A percentile compares a stretch with the other conserved stretches of the same genome.
These are phyloP conservation scores for Roridomyces roridus DNA, from an alignment of 768 basidiomycete genomes.

Conservation along the genomic window DNA sequence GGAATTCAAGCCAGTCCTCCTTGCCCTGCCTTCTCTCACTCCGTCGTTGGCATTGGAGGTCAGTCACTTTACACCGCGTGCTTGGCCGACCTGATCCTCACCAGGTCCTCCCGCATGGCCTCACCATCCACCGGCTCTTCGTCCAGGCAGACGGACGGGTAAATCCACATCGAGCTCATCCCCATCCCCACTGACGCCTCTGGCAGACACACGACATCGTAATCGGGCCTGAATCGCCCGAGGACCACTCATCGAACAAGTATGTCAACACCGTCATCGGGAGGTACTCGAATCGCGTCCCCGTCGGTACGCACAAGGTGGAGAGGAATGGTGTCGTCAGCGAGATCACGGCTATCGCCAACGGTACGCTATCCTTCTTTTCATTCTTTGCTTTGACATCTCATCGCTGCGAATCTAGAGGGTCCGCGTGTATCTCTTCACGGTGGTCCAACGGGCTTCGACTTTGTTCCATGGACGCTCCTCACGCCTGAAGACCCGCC, in stretches of 20 bases:
- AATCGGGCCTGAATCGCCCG: conserved; percentile 70
- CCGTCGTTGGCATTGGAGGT: conserved; percentile 72
- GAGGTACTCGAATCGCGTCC: conserved; percentile 75
- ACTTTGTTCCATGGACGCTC: conserved; percentile 58
- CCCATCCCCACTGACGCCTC: not conserved
- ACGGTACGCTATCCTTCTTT: conserved; percentile 38
- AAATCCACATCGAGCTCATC: conserved; percentile 19
- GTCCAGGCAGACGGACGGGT: conserved; percentile 72
- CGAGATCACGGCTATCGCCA: conserved; percentile 50
- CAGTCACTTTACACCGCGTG: conserved; percentile 6
- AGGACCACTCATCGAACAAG: conserved; percentile 63
- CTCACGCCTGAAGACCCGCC: conserved; percentile 45
- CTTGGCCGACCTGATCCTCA: conserved; percentile 2
- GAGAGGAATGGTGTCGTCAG: conserved; percentile 59
- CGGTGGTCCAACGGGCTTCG: conserved; percentile 73
- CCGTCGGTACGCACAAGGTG: conserved; percentile 59
- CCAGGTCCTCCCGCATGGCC: conserved; percentile 69
- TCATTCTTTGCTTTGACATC: not conserved
- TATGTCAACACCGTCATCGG: conserved; percentile 80
- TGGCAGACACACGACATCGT: conserved; percentile 76
- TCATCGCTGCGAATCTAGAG: conserved; percentile 38
- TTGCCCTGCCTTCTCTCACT: conserved; percentile 45
- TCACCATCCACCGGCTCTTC: conserved; percentile 72
- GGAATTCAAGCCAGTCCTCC: conserved; percentile 29
- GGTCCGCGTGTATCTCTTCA: conserved; percentile 68